A percentile compares a stretch with the other conserved stretches of the same genome.
These are phyloP conservation scores for Venturia aucupariae DNA, from an alignment of 2,329 filamentous ascomycete species.

Conservation along the genomic window DNA sequence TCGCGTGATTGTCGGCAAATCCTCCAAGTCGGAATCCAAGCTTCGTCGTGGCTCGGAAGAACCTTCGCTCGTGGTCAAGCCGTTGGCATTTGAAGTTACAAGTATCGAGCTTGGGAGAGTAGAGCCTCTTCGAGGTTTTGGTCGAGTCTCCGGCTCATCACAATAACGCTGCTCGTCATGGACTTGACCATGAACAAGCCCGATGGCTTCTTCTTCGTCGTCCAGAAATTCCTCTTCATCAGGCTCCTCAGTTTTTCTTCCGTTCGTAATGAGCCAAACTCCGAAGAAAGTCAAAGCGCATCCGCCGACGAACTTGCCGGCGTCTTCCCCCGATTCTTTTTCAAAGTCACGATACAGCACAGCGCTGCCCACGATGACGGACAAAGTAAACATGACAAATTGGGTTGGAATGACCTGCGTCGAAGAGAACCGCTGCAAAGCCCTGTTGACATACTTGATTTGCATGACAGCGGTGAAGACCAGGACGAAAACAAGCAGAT, in stretches of 20 bases:
- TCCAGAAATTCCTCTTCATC: constrained; percentile 41
- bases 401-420: constrained; percentile 97
- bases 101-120: background rate
- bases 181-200: constrained; percentile 32
- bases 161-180: constrained; percentile 22
- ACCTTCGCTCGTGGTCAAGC: background rate
- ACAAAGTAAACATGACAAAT: constrained; percentile 93
- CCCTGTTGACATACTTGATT: constrained; percentile 89
- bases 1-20: constrained; percentile 3
- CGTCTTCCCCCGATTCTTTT: constrained; percentile 62
- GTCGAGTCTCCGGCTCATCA: constrained; percentile 11
- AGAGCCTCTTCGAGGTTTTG: constrained; percentile 2
- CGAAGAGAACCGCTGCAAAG: constrained; percentile 86
- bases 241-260: constrained; percentile 53
- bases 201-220: constrained; percentile 34
- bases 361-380: constrained; percentile 88
- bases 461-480: constrained; percentile 86
- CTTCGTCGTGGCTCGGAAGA: background rate
- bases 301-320: constrained; percentile 78
- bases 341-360: constrained; percentile 94
- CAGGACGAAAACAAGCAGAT: constrained; percentile 70
- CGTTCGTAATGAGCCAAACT: constrained; percentile 94
- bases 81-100: background rate
- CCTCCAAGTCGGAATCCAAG: background rate
- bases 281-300: constrained; percentile 90